Evolutionary conservation across 2,329 filamentous ascomycete genomes (phyloP).

Genomic region (Rosellinia necatrix): DNA sequence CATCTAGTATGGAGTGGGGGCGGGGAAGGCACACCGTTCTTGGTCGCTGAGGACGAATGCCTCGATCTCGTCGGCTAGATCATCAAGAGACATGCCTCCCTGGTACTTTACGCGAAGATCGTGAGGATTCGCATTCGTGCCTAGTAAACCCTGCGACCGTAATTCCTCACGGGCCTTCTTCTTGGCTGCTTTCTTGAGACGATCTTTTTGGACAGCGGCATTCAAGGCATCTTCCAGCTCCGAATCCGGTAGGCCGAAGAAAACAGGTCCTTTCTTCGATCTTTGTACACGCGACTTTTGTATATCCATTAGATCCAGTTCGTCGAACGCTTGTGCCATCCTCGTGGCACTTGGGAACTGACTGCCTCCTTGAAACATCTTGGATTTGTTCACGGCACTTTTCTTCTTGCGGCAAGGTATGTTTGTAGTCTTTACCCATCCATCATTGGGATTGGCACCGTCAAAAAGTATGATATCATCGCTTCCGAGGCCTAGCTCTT

Average conservation of each 20-base stretch:
- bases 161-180: conserved; percentile 73
- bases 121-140: conserved; percentile 58
- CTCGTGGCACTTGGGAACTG: conserved; percentile 47
- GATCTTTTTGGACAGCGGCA: conserved; percentile 67
- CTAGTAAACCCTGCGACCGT: conserved; percentile 68
- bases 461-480: conserved; percentile 64
- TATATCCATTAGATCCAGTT: conserved; percentile 86
- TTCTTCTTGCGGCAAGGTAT: conserved; percentile 38
- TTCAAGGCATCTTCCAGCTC: conserved; percentile 67
- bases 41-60: conserved; percentile 68
- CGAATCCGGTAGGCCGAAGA: conserved; percentile 65
- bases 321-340: conserved; percentile 60
- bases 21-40: conserved; percentile 58
- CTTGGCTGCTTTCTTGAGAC: conserved; percentile 70
- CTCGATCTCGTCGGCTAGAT: conserved; percentile 74
- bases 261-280: conserved; percentile 67
- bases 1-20: not conserved
- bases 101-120: conserved; percentile 74
- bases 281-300: conserved; percentile 67
- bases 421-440: conserved; percentile 35
- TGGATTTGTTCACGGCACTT: conserved; percentile 32
- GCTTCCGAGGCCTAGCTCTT: conserved; percentile 64
- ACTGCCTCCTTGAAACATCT: conserved; percentile 37
- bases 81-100: conserved; percentile 70
- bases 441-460: conserved; percentile 47